Evolutionary conservation across 108 stramenopile genomes (phyloP).

Genomic region (Cyclotella distinguenda): DNA sequence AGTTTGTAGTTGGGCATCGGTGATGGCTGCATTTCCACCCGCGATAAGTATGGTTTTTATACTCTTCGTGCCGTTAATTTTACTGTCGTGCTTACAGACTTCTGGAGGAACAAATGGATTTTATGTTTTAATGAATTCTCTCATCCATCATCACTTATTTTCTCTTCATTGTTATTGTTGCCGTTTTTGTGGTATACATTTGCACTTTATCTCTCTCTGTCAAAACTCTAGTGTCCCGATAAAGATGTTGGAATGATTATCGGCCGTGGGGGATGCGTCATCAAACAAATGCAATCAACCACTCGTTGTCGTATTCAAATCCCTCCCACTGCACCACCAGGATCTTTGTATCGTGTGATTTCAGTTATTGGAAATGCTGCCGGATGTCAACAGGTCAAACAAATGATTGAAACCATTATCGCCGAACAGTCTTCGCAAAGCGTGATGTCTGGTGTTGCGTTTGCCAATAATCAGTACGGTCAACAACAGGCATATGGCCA

Average conservation of each 20-base stretch:
- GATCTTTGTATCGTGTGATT: conserved; percentile 72
- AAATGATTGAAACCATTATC: conserved; percentile 76
- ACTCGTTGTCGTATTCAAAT: conserved; percentile 85
- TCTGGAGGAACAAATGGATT: too few species aligned
- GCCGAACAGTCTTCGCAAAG: conserved; percentile 76
- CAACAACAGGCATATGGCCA: conserved; percentile 47
- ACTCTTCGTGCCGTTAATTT: background rate
- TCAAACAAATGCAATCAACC: conserved; percentile 79
- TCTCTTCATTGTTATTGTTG: background rate
- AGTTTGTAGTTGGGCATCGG: background rate
- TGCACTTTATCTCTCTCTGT: background rate
- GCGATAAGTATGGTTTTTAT: conserved; percentile 6
- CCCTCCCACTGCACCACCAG: conserved; percentile 73
- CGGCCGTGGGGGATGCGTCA: conserved; percentile 83
- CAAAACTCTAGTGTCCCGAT: conserved; percentile 57
- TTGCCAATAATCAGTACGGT: conserved; percentile 51
- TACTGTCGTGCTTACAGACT: too few species aligned
- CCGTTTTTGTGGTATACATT: background rate
- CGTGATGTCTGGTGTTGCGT: conserved; percentile 69
- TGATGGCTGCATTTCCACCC: background rate
- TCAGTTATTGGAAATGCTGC: conserved; percentile 74
- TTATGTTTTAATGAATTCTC: background rate
- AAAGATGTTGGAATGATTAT: conserved; percentile 90
- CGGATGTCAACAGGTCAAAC: conserved; percentile 67
- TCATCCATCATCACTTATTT: background rate